Percentiles rank a stretch among this genome's conserved stretches.
Evolutionary conservation across 208 protist genomes (phyloP).

Genomic region (Phytomonas sp.): DNA sequence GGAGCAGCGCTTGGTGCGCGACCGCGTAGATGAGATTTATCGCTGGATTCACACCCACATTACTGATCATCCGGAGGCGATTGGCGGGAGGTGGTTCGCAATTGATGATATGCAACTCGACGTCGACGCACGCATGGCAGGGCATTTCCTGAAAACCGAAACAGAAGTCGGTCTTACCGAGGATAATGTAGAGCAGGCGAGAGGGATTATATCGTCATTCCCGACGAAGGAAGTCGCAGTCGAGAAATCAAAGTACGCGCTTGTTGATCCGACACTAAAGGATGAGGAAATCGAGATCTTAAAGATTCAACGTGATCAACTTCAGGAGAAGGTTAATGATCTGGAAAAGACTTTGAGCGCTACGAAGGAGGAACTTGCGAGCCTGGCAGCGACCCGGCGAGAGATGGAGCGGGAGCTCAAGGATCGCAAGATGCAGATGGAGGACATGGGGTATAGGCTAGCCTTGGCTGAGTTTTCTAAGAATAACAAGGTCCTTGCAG

Average conservation of each 20-base stretch:
- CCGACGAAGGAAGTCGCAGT: slow-evolving; percentile 29
- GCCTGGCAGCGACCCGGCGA: slow-evolving; percentile 13
- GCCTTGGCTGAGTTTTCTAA: slow-evolving; percentile 58
- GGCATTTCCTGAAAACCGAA: slow-evolving; percentile 68
- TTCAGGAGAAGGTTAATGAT: slow-evolving; percentile 23
- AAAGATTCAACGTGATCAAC: slow-evolving; percentile 22
- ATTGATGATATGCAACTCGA: slow-evolving; percentile 87
- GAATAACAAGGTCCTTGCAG: slow-evolving; percentile 27
- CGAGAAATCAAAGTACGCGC: slow-evolving; percentile 23
- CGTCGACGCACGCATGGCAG: slow-evolving; percentile 65
- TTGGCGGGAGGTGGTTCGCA: slow-evolving; percentile 74
- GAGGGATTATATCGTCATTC: slow-evolving; percentile 25
- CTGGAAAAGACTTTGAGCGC: slow-evolving; percentile 15
- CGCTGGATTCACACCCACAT: slow-evolving; percentile 72
- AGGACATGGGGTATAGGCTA: slow-evolving; percentile 67
- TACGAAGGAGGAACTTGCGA: slow-evolving; percentile 12
- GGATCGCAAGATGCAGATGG: slow-evolving; percentile 32
- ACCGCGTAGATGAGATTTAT: slow-evolving; percentile 75
- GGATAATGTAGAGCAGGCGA: slow-evolving; percentile 31
- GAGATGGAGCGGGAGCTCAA: slow-evolving; percentile 23
- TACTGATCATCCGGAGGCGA: slow-evolving; percentile 56
- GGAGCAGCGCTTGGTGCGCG: slow-evolving; percentile 74
- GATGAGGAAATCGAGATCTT: slow-evolving; percentile 63
- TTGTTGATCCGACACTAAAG: slow-evolving; percentile 51
- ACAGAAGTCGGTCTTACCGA: slow-evolving; percentile 67